These are phyloP conservation scores for Cinchona pubescens DNA, from an alignment of 257 asterid genomes.

Conservation along the genomic window DNA sequence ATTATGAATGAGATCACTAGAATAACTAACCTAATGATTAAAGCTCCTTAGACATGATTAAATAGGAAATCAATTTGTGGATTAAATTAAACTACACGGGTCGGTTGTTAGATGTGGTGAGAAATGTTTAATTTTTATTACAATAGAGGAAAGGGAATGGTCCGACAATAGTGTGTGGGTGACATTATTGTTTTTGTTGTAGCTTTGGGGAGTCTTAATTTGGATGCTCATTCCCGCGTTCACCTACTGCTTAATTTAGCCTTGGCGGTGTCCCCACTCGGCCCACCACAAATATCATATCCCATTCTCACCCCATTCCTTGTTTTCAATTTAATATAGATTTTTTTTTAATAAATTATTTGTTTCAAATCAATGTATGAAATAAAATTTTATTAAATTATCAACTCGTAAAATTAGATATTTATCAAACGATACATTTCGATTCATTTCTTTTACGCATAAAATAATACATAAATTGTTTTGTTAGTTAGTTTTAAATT, in stretches of 20 bases:
- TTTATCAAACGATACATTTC: too few species aligned
- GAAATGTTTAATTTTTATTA: neutral
- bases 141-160: neutral
- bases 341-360: too few species aligned
- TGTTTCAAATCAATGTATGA: too few species aligned
- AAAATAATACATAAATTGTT: too few species aligned
- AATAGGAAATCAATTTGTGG: conserved; percentile 29
- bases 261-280: conserved; percentile 48
- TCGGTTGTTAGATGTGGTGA: neutral
- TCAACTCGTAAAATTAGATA: too few species aligned
- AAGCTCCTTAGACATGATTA: conserved; percentile 20
- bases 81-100: neutral
- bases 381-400: too few species aligned
- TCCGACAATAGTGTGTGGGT: conserved; percentile 45
- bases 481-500: too few species aligned
- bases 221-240: neutral
- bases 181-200: conserved; percentile 17
- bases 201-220: conserved; percentile 19
- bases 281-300: conserved; percentile 31
- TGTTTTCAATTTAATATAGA: neutral
- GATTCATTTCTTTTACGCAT: too few species aligned
- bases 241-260: conserved; percentile 38
- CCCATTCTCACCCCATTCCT: neutral
- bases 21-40: conserved; percentile 29
- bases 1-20: neutral